Percentiles rank a stretch among this genome's conserved stretches.
These are phyloP conservation scores for Agastache rugosa DNA, from an alignment of 257 asterid species.

Conservation along the genomic window DNA sequence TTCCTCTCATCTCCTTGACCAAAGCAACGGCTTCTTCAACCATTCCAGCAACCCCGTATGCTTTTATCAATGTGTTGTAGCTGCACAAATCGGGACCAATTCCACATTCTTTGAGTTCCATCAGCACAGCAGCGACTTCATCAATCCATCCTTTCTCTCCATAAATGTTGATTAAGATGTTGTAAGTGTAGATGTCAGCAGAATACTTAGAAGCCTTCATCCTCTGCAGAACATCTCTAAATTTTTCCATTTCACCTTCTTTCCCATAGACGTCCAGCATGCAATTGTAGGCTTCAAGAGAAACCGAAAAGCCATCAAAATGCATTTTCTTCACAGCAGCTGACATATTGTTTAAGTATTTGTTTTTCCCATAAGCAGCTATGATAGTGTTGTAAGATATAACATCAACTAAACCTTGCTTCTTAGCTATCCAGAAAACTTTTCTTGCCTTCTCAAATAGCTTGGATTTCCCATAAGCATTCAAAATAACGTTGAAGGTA, in stretches of 20 bases:
- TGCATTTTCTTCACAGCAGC: constrained; percentile 72
- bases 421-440: constrained; percentile 74
- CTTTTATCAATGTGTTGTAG: constrained; percentile 87
- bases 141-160: constrained; percentile 89
- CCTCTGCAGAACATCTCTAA: constrained; percentile 66
- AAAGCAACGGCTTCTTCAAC: constrained; percentile 77
- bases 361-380: constrained; percentile 83
- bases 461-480: constrained; percentile 79
- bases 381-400: constrained; percentile 84
- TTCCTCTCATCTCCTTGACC: constrained; percentile 85
- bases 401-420: constrained; percentile 66
- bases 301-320: constrained; percentile 81
- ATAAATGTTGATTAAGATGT: constrained; percentile 77
- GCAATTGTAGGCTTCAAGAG: constrained; percentile 88
- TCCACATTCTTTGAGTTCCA: constrained; percentile 66
- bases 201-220: constrained; percentile 73
- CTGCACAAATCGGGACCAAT: constrained; percentile 78
- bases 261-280: constrained; percentile 96
- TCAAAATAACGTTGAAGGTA: constrained; percentile 79
- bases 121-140: constrained; percentile 58
- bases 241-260: constrained; percentile 90
- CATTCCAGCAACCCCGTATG: constrained; percentile 91
- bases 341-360: constrained; percentile 75
- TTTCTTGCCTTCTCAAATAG: constrained; percentile 72
- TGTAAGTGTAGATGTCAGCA: constrained; percentile 71